Conservation (phyloP, 169 alveolate species). For the Eimeria maxima region DNA sequence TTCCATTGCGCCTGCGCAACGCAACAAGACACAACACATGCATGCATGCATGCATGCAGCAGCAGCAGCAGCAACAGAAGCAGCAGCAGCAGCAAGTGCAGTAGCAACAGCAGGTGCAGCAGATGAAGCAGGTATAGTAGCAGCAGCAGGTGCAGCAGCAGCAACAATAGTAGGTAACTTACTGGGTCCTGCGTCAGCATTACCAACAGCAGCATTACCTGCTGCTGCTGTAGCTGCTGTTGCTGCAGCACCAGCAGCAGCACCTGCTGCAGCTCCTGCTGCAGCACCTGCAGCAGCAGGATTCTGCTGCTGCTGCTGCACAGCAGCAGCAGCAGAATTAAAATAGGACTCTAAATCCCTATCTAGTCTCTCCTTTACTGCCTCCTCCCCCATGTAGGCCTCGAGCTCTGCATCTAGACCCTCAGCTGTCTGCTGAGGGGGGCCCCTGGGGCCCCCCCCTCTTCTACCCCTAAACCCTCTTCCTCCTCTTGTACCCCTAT, state of each 20-base stretch:
- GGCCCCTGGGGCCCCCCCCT: background rate
- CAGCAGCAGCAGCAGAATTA: background rate
- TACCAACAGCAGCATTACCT: background rate
- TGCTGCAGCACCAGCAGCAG: too few species aligned
- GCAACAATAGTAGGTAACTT: slow-evolving; percentile 10
- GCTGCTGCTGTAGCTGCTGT: background rate
- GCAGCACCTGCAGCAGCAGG: too few species aligned
- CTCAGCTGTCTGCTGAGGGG: slow-evolving; percentile 8
- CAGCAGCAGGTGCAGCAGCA: too few species aligned
- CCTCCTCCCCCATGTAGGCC: slow-evolving; percentile 55
- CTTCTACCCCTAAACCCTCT: background rate
- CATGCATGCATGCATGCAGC: background rate
- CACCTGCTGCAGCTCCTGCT: too few species aligned
- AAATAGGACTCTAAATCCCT: slow-evolving; percentile 42
- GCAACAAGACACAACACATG: background rate
- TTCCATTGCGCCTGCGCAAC: slow-evolving; percentile 55
- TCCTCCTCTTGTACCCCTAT: background rate
- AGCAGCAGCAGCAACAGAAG: slow-evolving; percentile 51
- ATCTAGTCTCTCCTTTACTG: slow-evolving; percentile 30
- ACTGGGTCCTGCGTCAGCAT: slow-evolving; percentile 27
- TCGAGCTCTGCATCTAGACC: slow-evolving; percentile 59
- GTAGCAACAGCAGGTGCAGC: slow-evolving; percentile 17
- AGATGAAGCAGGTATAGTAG: too few species aligned
- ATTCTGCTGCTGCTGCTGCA: too few species aligned
- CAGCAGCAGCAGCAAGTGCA: slow-evolving; percentile 46